phyloP scores from a whole-genome alignment of 345 rosid genomes.

The Crucihimalaya himalaica region DNA sequence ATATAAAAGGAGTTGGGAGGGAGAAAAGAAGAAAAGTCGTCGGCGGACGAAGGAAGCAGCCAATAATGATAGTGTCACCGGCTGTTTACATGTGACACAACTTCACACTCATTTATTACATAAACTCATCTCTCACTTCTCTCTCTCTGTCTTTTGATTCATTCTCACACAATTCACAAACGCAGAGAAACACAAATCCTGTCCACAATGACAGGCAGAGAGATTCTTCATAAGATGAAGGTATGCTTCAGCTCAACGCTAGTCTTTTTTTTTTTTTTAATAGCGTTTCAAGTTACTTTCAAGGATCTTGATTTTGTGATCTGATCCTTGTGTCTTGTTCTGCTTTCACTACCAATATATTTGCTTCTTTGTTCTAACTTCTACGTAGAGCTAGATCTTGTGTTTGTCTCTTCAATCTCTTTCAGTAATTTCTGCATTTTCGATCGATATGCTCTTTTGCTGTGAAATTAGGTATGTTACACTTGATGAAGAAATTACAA shows the following conservation, averaged over 20 bases:
- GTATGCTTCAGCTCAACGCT: slow-evolving; percentile 35
- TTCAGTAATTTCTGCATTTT: neutral
- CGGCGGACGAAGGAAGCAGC: neutral
- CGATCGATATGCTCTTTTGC: neutral
- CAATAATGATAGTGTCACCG: neutral
- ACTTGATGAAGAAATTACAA: neutral
- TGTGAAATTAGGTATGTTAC: neutral
- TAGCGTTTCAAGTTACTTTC: neutral
- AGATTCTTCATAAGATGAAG: slow-evolving; percentile 82
- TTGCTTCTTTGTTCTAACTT: neutral
- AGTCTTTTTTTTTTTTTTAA: neutral
- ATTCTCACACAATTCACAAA: slow-evolving; percentile 21
- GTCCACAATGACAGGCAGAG: slow-evolving; percentile 52
- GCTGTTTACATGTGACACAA: slow-evolving; percentile 7
- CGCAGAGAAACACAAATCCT: neutral
- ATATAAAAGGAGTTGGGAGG: neutral
- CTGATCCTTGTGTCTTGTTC: slow-evolving; percentile 6
- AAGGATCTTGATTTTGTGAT: slow-evolving; percentile 9
- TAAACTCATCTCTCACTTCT: neutral
- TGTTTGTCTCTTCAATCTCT: neutral
- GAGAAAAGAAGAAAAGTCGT: slow-evolving; percentile 15
- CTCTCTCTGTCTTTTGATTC: neutral
- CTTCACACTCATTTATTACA: slow-evolving; percentile 18
- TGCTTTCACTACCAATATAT: neutral
- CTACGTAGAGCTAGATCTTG: neutral